Evolutionary conservation across 2,329 filamentous ascomycete species (phyloP).

Genomic region (Coniochaeta pulveracea): DNA sequence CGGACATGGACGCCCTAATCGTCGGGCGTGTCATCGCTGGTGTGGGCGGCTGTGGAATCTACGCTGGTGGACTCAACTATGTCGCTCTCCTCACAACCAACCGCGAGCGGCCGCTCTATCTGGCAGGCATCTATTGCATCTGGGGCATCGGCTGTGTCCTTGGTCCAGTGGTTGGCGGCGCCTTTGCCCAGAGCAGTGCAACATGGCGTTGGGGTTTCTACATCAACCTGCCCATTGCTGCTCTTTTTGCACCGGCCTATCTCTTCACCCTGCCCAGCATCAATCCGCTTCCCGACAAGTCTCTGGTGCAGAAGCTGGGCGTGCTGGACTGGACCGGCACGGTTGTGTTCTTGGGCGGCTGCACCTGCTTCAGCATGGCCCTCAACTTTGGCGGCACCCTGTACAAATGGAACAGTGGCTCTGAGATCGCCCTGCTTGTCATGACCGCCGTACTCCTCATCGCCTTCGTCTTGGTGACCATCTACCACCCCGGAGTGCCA

Average conservation of each 20-base stretch:
- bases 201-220: slow-evolving; percentile 36
- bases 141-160: slow-evolving; percentile 29
- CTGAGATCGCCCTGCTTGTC: slow-evolving; percentile 31
- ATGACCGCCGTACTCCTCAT: slow-evolving; percentile 27
- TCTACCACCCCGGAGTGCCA: slow-evolving; percentile 24
- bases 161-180: slow-evolving; percentile 30
- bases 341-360: slow-evolving; percentile 26
- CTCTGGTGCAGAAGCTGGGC: slow-evolving; percentile 14
- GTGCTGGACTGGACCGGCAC: slow-evolving; percentile 31
- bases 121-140: slow-evolving; percentile 9
- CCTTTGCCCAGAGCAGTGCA: slow-evolving; percentile 23
- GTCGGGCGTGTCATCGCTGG: slow-evolving; percentile 32
- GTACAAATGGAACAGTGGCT: slow-evolving; percentile 30
- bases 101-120: slow-evolving; percentile 16
- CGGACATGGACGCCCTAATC: slow-evolving; percentile 33
- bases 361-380: slow-evolving; percentile 29
- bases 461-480: slow-evolving; percentile 27
- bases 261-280: slow-evolving; percentile 17
- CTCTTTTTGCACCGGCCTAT: slow-evolving; percentile 16
- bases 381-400: slow-evolving; percentile 35
- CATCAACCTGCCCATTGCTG: slow-evolving; percentile 39
- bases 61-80: slow-evolving; percentile 22
- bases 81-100: slow-evolving; percentile 17
- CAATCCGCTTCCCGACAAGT: slow-evolving; percentile 7
- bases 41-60: slow-evolving; percentile 32